A percentile compares a stretch with the other conserved stretches of the same genome.
Conservation (phyloP, 2,329 filamentous ascomycete genomes). For the Xylariaceae sp. region DNA sequence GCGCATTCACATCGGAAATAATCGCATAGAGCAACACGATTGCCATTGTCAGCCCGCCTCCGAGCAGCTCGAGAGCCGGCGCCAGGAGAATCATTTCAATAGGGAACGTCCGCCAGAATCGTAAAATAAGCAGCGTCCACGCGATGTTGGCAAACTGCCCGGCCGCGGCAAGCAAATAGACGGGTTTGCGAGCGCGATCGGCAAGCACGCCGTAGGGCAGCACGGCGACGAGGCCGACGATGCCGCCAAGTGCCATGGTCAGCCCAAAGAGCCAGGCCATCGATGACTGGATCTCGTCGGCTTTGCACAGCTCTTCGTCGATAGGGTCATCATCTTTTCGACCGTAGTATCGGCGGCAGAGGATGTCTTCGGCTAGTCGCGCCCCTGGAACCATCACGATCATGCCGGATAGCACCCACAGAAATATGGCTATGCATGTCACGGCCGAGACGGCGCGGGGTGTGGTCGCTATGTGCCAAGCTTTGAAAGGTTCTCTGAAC, state of each 20-base stretch:
- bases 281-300: constrained; percentile 12
- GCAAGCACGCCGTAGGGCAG: constrained; percentile 30
- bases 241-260: constrained; percentile 8
- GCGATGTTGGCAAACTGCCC: constrained; percentile 4
- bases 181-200: constrained; percentile 26
- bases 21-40: constrained; percentile 7
- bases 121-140: constrained; percentile 4
- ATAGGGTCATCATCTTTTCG: constrained; percentile 4
- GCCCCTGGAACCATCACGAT: background rate
- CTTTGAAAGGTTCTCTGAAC: background rate
- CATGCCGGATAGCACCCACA: constrained; percentile 14
- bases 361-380: constrained; percentile 5
- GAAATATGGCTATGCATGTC: background rate
- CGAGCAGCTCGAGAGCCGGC: background rate
- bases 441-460: background rate
- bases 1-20: constrained; percentile 7
- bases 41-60: constrained; percentile 4
- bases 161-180: constrained; percentile 14
- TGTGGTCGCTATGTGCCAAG: constrained; percentile 2
- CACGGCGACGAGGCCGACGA: constrained; percentile 24
- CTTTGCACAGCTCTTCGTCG: constrained; percentile 27
- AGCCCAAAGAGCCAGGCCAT: constrained; percentile 25
- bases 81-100: background rate
- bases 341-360: constrained; percentile 6
- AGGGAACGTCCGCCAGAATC: background rate